A percentile compares a stretch with the other conserved stretches of the same genome.
These are phyloP conservation scores for Metschnikowia shivogae DNA, from an alignment of 805 yeast species.

Conservation along the genomic window DNA sequence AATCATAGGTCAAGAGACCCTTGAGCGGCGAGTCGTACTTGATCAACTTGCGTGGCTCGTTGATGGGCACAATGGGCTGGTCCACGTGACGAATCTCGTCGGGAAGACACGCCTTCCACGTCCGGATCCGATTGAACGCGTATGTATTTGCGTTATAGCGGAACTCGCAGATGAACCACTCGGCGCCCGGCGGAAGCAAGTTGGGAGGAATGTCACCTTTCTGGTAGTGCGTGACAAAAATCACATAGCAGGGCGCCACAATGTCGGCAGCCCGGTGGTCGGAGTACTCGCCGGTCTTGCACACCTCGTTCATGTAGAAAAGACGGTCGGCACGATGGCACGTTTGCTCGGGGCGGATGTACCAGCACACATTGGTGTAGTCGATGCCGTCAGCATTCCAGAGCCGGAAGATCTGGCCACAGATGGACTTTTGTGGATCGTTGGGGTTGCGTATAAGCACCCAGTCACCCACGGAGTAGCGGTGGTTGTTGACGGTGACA, in stretches of 20 bases:
- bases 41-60: slow-evolving; percentile 61
- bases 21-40: slow-evolving; percentile 83
- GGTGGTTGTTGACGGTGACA: slow-evolving; percentile 64
- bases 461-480: slow-evolving; percentile 92
- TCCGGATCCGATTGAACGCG: slow-evolving; percentile 88
- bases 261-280: slow-evolving; percentile 89
- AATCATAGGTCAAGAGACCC: slow-evolving; percentile 69
- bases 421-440: slow-evolving; percentile 84
- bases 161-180: slow-evolving; percentile 89
- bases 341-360: slow-evolving; percentile 95
- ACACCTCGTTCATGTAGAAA: slow-evolving; percentile 91
- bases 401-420: slow-evolving; percentile 88
- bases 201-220: slow-evolving; percentile 82
- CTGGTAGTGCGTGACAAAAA: slow-evolving; percentile 89
- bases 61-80: slow-evolving; percentile 64
- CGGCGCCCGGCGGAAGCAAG: slow-evolving; percentile 65
- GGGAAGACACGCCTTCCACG: slow-evolving; percentile 98
- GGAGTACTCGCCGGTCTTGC: slow-evolving; percentile 94
- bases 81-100: slow-evolving; percentile 90
- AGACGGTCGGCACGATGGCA: slow-evolving; percentile 87
- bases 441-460: slow-evolving; percentile 81
- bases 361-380: slow-evolving; percentile 96
- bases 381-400: slow-evolving; percentile 88
- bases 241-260: slow-evolving; percentile 89
- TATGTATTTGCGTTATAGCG: slow-evolving; percentile 90